phyloP scores from a whole-genome alignment of 2,329 filamentous ascomycete genomes.

The Chrysoporthe austroafricana region DNA sequence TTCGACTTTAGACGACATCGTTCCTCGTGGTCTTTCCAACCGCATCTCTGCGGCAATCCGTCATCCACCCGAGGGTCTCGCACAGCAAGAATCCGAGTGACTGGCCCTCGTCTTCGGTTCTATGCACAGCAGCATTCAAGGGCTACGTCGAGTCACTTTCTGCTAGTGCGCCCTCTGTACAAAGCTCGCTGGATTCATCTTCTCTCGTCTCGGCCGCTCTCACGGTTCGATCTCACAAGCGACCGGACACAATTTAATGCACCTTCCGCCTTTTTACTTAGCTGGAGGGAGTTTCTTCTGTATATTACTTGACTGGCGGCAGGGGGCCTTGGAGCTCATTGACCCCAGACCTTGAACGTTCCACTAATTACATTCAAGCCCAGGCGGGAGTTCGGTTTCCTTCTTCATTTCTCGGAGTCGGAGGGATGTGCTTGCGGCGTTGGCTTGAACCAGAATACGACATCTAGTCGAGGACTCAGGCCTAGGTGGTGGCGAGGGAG shows the following conservation, averaged over 20 bases:
- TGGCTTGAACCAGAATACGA: constrained; percentile 23
- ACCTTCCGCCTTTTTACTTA: constrained; percentile 17
- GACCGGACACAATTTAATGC: constrained; percentile 27
- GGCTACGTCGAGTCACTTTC: neutral
- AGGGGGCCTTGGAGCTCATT: constrained; percentile 9
- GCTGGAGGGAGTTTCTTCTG: constrained; percentile 20
- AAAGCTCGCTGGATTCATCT: constrained; percentile 23
- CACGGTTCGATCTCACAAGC: constrained; percentile 12
- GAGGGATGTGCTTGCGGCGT: constrained; percentile 21
- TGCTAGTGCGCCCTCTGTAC: constrained; percentile 19
- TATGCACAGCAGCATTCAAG: constrained; percentile 6
- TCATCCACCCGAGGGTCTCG: neutral
- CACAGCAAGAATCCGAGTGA: neutral
- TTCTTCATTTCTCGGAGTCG: constrained; percentile 22
- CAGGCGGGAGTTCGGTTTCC: constrained; percentile 16
- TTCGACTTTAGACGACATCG: constrained; percentile 27
- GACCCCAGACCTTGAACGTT: constrained; percentile 16
- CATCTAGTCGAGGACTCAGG: constrained; percentile 10
- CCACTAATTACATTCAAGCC: constrained; percentile 26
- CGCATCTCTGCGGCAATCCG: constrained; percentile 14
- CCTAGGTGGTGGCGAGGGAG: constrained; percentile 2
- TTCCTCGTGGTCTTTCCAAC: constrained; percentile 14
- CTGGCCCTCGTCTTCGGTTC: constrained; percentile 16
- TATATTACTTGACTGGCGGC: constrained; percentile 26
- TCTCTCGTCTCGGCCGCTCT: constrained; percentile 15